These are phyloP conservation scores for Globisporangium recalcitrans DNA, from an alignment of 352 stramenopile species.

Conservation along the genomic window DNA sequence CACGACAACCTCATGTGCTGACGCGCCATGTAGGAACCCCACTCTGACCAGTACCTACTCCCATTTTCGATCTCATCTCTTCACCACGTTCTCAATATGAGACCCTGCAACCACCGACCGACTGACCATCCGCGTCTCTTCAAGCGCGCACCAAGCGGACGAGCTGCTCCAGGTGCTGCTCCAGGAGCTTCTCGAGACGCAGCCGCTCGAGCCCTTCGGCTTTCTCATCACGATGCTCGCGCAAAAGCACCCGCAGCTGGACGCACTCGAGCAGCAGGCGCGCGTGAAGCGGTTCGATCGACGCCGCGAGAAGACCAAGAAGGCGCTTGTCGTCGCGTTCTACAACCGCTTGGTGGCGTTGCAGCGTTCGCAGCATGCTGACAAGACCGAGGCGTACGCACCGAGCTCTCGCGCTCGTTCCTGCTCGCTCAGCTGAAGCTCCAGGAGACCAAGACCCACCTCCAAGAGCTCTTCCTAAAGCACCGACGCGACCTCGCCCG, in stretches of 20 bases:
- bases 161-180: conserved; percentile 62
- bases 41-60: too few species aligned
- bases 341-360: conserved; percentile 54
- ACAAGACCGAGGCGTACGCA: conserved; percentile 23
- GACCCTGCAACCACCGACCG: too few species aligned
- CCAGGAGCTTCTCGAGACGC: conserved; percentile 45
- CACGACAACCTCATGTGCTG: not conserved
- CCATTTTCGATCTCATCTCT: too few species aligned
- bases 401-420: conserved; percentile 37
- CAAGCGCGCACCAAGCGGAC: conserved; percentile 47
- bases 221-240: conserved; percentile 55
- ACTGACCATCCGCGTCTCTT: too few species aligned
- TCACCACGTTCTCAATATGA: too few species aligned
- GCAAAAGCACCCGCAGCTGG: conserved; percentile 44
- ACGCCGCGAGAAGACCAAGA: conserved; percentile 60
- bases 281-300: conserved; percentile 48
- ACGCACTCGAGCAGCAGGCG: conserved; percentile 41
- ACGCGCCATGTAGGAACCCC: not conserved
- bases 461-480: conserved; percentile 43
- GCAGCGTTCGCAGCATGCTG: conserved; percentile 41
- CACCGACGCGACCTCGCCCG: conserved; percentile 58
- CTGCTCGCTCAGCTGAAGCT: conserved; percentile 40
- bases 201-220: conserved; percentile 62
- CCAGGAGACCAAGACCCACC: conserved; percentile 38
- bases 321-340: conserved; percentile 34